phyloP scores from a whole-genome alignment of 2,329 filamentous ascomycete species.

The Aspergillus fijiensis region DNA sequence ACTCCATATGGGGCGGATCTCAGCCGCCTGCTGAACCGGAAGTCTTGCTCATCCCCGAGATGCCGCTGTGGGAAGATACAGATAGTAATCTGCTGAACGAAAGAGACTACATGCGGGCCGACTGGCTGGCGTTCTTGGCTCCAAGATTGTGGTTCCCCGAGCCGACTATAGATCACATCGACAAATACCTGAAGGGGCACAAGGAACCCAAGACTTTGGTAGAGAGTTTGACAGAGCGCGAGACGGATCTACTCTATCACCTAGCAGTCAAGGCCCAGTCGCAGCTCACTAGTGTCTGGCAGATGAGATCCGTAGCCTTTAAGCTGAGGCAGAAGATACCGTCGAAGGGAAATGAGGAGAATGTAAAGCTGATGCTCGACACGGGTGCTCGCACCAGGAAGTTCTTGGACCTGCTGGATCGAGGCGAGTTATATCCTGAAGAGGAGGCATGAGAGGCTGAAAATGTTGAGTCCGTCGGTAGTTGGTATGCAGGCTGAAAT shows the following conservation, averaged over 20 bases:
- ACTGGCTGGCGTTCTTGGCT: neutral
- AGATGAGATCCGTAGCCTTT: neutral
- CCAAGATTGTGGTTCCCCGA: neutral
- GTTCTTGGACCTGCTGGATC: neutral
- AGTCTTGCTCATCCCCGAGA: neutral
- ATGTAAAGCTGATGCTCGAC: neutral
- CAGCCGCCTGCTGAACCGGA: neutral
- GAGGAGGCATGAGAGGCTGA: neutral
- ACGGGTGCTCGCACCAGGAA: neutral
- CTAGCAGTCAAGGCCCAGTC: neutral
- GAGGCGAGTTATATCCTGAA: neutral
- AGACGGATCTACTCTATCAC: neutral
- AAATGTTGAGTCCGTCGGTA: neutral
- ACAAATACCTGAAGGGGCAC: neutral
- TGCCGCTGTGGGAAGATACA: neutral
- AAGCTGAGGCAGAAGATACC: neutral
- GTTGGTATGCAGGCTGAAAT: neutral
- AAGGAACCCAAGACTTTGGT: too few relatives aligned
- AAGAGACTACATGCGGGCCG: neutral
- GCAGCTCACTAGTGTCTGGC: neutral
- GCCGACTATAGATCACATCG: neutral
- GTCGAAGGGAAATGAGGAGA: neutral
- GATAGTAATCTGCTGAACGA: neutral
- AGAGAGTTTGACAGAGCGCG: neutral
- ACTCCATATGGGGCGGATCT: neutral